These are phyloP conservation scores for Saccharum hybrid DNA, from an alignment of 202 grass and related monocot genomes.

Conservation along the genomic window DNA sequence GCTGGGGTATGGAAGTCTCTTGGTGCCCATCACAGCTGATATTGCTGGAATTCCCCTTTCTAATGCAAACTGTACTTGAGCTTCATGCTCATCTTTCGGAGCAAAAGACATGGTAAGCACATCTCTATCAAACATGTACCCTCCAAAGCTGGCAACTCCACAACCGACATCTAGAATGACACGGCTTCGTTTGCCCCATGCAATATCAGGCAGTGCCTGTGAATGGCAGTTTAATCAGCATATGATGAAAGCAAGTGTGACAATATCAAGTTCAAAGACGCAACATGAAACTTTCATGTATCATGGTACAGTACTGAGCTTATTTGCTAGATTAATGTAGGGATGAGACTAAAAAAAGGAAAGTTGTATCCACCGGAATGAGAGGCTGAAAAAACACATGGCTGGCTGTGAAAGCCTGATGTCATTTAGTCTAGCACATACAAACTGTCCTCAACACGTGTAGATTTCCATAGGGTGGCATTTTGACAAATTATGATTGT, in stretches of 20 bases:
- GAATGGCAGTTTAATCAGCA: conserved; percentile 20
- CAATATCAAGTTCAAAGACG: not conserved
- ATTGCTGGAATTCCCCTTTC: conserved; percentile 99
- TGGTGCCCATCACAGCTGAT: conserved; percentile 98
- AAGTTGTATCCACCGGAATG: not conserved
- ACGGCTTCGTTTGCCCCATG: conserved; percentile 85
- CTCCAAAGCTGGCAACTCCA: conserved; percentile 99
- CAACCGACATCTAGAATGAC: conserved; percentile 93
- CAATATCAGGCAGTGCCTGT: conserved; percentile 87
- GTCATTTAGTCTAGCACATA: not conserved
- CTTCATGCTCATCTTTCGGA: conserved; percentile 99
- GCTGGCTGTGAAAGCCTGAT: not conserved
- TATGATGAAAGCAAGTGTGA: not conserved
- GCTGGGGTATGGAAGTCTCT: conserved; percentile 93
- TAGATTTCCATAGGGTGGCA: not conserved
- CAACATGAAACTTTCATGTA: conserved; percentile 7
- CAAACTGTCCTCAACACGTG: not conserved
- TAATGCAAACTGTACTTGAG: conserved; percentile 97
- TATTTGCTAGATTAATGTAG: not conserved
- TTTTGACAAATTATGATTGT: not conserved
- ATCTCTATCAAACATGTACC: conserved; percentile 98
- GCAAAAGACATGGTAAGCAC: conserved; percentile 96
- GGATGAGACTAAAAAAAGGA: not conserved
- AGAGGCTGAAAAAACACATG: not conserved
- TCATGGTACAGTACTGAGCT: not conserved